Evolutionary conservation across 371 early-diverging fungal genomes (phyloP).

Genomic region (Mucor lusitanicus): DNA sequence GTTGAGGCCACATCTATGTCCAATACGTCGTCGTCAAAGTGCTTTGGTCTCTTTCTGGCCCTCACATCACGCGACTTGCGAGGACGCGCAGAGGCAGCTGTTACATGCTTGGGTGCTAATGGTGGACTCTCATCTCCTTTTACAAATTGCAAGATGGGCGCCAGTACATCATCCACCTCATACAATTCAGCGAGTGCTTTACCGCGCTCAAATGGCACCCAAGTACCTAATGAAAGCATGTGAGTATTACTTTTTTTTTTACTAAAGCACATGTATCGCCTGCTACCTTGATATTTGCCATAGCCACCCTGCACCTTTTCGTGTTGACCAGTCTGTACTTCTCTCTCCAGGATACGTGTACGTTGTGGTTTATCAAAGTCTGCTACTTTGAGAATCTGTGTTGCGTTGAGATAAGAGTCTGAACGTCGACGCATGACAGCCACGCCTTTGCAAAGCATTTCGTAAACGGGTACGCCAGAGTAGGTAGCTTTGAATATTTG

Average conservation of each 20-base stretch:
- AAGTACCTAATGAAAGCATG: constrained; percentile 46
- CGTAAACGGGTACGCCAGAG: constrained; percentile 88
- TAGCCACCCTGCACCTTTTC: constrained; percentile 96
- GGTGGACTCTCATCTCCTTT: constrained; percentile 42
- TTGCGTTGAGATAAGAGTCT: constrained; percentile 90
- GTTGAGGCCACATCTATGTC: background rate
- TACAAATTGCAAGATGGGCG: constrained; percentile 27
- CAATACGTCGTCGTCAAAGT: constrained; percentile 25
- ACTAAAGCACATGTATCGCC: no score
- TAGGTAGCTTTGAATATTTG: constrained; percentile 69
- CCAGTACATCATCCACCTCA: constrained; percentile 27
- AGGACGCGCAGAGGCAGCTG: constrained; percentile 19
- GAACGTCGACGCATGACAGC: constrained; percentile 87
- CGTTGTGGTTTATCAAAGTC: constrained; percentile 86
- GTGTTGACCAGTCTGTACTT: constrained; percentile 74
- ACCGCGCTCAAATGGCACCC: constrained; percentile 87
- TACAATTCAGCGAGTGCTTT: constrained; percentile 63
- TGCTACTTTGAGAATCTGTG: constrained; percentile 93
- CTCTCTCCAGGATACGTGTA: constrained; percentile 87
- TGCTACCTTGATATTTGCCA: constrained; percentile 93
- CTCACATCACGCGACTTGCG: constrained; percentile 38
- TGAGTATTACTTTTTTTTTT: no score
- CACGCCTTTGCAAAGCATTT: constrained; percentile 78
- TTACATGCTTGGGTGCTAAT: constrained; percentile 47
- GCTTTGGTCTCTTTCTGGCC: constrained; percentile 24